Percentiles rank a stretch among this genome's conserved stretches.
Conservation (phyloP, 305 asterid species). For the Solanum aculeatissimum region DNA sequence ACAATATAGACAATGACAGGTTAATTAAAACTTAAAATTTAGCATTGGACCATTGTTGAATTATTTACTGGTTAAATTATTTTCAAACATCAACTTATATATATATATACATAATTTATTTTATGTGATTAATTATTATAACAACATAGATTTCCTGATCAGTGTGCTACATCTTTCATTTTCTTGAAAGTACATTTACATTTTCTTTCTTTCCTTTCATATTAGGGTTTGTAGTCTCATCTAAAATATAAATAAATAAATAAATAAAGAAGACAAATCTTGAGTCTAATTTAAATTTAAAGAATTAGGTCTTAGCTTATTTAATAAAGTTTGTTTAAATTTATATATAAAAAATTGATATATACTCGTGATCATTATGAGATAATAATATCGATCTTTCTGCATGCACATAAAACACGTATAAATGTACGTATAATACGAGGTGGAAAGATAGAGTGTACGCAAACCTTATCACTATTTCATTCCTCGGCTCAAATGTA, state of each 20-base stretch:
- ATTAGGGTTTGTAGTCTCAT: background rate
- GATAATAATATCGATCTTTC: too few species aligned
- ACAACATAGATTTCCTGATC: background rate
- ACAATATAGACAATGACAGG: background rate
- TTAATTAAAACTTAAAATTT: background rate
- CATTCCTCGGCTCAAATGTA: too few species aligned
- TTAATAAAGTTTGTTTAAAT: background rate
- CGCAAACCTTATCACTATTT: too few species aligned
- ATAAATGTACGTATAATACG: too few species aligned
- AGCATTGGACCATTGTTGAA: background rate
- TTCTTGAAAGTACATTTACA: background rate
- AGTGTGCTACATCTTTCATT: background rate
- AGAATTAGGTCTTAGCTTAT: background rate
- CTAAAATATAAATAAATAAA: too few species aligned
- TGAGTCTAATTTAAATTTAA: background rate
- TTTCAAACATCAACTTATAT: background rate
- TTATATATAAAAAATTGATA: background rate
- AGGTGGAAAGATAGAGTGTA: too few species aligned
- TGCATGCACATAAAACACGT: too few species aligned
- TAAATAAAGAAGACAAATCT: background rate
- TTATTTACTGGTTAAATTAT: background rate
- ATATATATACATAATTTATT: background rate
- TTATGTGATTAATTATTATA: background rate
- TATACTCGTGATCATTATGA: too few species aligned
- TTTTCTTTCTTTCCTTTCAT: background rate